Base-by-base conservation (phyloP, 495 filamentous ascomycete genomes). In the Annulohypoxylon stygium region DNA sequence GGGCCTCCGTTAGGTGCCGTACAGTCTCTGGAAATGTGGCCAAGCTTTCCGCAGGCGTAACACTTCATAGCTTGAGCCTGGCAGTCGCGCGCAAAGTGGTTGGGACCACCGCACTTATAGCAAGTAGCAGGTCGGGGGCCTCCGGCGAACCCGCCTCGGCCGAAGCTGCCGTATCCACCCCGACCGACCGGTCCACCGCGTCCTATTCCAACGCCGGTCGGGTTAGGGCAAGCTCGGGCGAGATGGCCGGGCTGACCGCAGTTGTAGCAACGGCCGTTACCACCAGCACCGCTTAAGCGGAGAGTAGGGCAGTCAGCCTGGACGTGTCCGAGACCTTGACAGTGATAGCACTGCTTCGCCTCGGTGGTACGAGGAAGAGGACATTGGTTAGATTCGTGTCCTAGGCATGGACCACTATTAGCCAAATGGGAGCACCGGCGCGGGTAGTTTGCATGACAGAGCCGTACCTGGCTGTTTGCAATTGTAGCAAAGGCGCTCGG, bases 41-140 rank as follows among this genome's bases (percentile, higher is more conserved):
- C 96, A 58, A 97, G 89, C 85, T 99, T 99, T 79, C 97, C 97
- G 81, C 97, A 99, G 71, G 97, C 95, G 81, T 98, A 99, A 88
- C 97, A 99, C 84, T 99, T 99, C 94, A 97, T 97, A 62, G 95
- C 94, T 84, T 98, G 97, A 70, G 96, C 96, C 85, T 99, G 97
- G 87, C 97, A 99, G 81, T 99, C 97, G 69, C 97, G 92, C 58
- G 97, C 96, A 77, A 93, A 99, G 83, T 99, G 97, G 86, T 99
- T 99, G 54, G 96, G 97, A 11, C 96, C 96, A 76, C 97, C 97
- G 81, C 97, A 99, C 88, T 98, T 98, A 88, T 98, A 98, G 90
- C 97, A 99, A 61, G 95, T 98, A 20, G 97, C 93, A 57, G 93
- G 89, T 60, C 94, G 93, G 69, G 92, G 89, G 12, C 85, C 89